phyloP scores from a whole-genome alignment of 495 filamentous ascomycete species.

The Penicillium verhagenii region DNA sequence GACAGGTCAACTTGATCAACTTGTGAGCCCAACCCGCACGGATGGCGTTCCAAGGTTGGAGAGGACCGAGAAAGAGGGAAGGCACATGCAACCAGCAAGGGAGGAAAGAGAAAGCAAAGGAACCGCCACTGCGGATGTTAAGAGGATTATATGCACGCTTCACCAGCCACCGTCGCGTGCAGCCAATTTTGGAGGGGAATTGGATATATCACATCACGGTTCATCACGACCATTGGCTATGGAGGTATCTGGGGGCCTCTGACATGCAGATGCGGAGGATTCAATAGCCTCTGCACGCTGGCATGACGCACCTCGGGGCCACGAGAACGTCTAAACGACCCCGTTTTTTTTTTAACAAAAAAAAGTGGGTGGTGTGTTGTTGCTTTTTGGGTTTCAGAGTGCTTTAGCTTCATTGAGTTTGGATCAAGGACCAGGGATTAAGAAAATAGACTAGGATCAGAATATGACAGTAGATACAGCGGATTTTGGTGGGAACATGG shows the following conservation, averaged over 20 bases:
- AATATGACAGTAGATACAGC: not conserved
- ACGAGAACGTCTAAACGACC: conserved; percentile 9
- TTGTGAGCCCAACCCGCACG: not conserved
- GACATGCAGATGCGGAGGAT: conserved; percentile 25
- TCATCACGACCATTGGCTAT: conserved; percentile 1
- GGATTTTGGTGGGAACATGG: not conserved
- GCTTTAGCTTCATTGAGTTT: not conserved
- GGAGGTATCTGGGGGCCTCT: conserved; percentile 6
- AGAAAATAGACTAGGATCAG: no score
- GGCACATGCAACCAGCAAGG: conserved; percentile 7
- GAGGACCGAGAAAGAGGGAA: not conserved
- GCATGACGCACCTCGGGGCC: conserved; percentile 12
- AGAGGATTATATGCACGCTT: conserved; percentile 2
- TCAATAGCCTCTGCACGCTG: conserved; percentile 20
- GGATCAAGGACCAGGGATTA: not conserved
- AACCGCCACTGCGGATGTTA: conserved; percentile 10
- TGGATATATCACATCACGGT: conserved; percentile 19
- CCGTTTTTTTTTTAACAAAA: no score
- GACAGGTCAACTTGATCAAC: not conserved
- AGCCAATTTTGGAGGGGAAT: conserved; percentile 6
- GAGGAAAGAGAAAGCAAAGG: not conserved
- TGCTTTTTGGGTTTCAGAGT: not conserved
- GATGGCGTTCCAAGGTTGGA: not conserved
- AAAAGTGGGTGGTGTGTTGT: not conserved
- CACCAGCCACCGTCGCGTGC: conserved; percentile 24